Conservation (phyloP, 176 grass and related monocot genomes). For the Olyra latifolia region DNA sequence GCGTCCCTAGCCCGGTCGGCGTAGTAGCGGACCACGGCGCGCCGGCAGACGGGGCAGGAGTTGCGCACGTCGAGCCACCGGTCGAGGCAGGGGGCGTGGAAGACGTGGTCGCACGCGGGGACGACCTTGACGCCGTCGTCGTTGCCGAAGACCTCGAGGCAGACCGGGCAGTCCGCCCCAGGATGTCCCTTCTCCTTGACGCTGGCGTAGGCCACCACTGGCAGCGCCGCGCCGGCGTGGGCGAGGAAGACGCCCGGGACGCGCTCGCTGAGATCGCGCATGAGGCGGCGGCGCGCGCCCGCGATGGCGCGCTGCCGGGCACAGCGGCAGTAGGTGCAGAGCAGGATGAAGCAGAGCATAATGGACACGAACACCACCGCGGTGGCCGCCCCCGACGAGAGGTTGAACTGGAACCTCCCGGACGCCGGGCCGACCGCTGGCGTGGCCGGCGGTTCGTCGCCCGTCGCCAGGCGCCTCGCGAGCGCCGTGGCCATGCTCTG, state of each 20-base stretch:
- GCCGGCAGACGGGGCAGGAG: slow-evolving; percentile 71
- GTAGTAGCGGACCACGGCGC: slow-evolving; percentile 43
- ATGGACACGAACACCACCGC: slow-evolving; percentile 62
- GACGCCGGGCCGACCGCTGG: not conserved
- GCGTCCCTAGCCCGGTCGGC: not conserved
- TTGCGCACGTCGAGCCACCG: slow-evolving; percentile 58
- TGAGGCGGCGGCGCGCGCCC: slow-evolving; percentile 37
- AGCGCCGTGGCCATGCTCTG: slow-evolving; percentile 15
- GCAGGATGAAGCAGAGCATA: slow-evolving; percentile 56
- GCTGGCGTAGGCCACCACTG: slow-evolving; percentile 33
- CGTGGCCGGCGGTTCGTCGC: not conserved
- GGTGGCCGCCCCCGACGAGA: slow-evolving; percentile 43
- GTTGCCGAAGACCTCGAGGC: slow-evolving; percentile 53
- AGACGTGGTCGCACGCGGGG: slow-evolving; percentile 60
- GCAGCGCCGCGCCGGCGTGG: slow-evolving; percentile 24
- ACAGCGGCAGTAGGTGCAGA: slow-evolving; percentile 70
- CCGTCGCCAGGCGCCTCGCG: slow-evolving; percentile 29
- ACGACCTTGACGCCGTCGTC: slow-evolving; percentile 68
- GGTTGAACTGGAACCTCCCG: slow-evolving; percentile 40
- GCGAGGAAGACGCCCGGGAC: slow-evolving; percentile 30
- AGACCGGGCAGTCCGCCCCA: slow-evolving; percentile 61
- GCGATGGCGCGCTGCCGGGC: slow-evolving; percentile 43
- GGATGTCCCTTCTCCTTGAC: slow-evolving; percentile 21
- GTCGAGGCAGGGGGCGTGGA: slow-evolving; percentile 71
- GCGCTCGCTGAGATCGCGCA: slow-evolving; percentile 22